Evolutionary conservation across 495 filamentous ascomycete genomes (phyloP), one percentile per base, ranked within the genome.

Genomic region (Thozetella sp.): DNA sequence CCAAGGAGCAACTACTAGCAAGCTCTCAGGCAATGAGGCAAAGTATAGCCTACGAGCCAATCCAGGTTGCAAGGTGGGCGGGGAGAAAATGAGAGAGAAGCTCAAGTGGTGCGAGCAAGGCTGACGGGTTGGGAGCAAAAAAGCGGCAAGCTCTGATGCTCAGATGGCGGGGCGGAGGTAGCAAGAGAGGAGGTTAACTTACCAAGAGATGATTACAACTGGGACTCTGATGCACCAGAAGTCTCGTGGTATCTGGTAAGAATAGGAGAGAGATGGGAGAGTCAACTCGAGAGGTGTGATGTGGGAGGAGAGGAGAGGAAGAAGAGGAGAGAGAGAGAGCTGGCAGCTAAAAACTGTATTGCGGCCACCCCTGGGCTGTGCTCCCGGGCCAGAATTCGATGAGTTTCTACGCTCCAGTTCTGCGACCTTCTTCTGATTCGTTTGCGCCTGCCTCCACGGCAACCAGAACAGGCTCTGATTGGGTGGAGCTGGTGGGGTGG

Each of bases 321-420:
- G 52, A 54, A 56, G 55, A 58, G 54, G 54, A 55, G 40, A n/a
- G 53, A 61, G 57, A 61, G 55, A 62, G 60, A 63, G 56, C 60
- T 58, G 51, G 64, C 68, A 71, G 59, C 68, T 72, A 75, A 75
- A 73, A 75, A 72, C 61, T 64, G 51, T 63, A 64, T 45, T 55
- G 59, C 57, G 65, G 60, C 48, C 56, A 54, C 54, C 59, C 66
- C 63, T 58, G 64, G 64, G 66, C 63, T 60, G 59, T 63, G 63
- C 62, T 63, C 64, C n/a, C 40, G 54, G 34, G 56, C 52, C 30
- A 68, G 65, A 60, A 69, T 74, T 74, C 72, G 51, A 74, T 66
- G 68, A 63, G 72, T 69, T 74, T 74, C 72, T 72, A 74, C 69
- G 65, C 60, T 43, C 64, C 67, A 66, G 61, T 68, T 70, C 70